Evolutionary conservation across 1,139 yeast species (phyloP), one percentile per base, ranked within the genome.

Genomic region (Yamadazyma pseudoaaseri): DNA sequence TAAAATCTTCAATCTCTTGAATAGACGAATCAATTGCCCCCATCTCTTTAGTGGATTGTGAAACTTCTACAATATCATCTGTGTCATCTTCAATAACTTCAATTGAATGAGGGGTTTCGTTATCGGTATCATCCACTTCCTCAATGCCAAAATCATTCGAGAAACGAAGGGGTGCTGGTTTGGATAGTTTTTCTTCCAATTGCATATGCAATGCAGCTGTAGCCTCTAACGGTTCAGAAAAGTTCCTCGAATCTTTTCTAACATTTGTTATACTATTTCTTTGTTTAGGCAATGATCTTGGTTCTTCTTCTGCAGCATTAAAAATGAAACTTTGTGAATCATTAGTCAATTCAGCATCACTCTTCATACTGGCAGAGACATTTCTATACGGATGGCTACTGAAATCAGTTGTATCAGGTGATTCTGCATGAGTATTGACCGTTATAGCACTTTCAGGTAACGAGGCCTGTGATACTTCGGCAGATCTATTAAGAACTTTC

Each of bases 1-100:
- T 59, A 46, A 62, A 60, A 33, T 58, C 62, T 38, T 67, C 72
- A 30, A 69, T 62, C 29, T 70, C 75, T 44, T 65, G 70, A 31
- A 69, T 66, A 1, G 73, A 66, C 3, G 62, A 46, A 32, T 65
- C 48, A n/a, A 45, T 45, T 5, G 41, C 34, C 21, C 35, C 35
- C 27, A 24, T 30, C 20, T 25, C 20, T 18, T 20, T 31, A 23
- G 37, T 20, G 8, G 35, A 31, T 13, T 33, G 31, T 10, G 38
- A 38, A 4, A 29, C 29, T 5, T 36, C 38, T 16, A 38, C 31
- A 6, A 20, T 21, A 30, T 31, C 35, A 25, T 37, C 31, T 7
- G 34, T 21, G 33, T 16, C 48, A 44, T 43, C 44, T 16, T 31
- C 31, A 16, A 31, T 30, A 24, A 31, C 45, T 21, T 36, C 32